Evolutionary conservation across 2,329 filamentous ascomycete species (phyloP).

Genomic region (Neopestalotiopsis sp.): DNA sequence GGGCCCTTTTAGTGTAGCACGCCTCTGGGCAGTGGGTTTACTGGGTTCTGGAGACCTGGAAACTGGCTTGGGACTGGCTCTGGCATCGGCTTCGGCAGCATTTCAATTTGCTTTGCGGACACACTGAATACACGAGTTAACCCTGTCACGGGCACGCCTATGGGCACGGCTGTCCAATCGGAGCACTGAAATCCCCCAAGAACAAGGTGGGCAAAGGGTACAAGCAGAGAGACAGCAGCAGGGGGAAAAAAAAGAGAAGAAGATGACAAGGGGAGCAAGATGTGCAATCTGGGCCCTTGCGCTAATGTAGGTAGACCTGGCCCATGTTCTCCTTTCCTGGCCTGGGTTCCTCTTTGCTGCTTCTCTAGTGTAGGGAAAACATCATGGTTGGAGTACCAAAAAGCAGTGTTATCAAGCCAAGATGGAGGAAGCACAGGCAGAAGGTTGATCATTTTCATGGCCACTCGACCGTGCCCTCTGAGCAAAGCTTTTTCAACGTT

Average conservation of each 20-base stretch:
- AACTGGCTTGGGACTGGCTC: background rate
- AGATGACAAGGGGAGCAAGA: constrained; percentile 2
- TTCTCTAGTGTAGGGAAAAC: background rate
- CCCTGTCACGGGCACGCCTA: constrained; percentile 2
- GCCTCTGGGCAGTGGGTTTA: background rate
- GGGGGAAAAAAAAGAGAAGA: constrained; percentile 3
- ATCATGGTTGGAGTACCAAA: background rate
- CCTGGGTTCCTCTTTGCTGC: background rate
- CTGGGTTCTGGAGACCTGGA: background rate
- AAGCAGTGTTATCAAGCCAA: background rate
- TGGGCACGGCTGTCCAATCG: background rate
- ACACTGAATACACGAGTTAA: background rate
- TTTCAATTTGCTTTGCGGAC: background rate
- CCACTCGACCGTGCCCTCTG: background rate
- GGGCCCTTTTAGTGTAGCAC: background rate
- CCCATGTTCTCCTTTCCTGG: constrained; percentile 1
- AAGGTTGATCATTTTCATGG: background rate
- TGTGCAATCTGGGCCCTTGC: constrained; percentile 8
- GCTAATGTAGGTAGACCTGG: constrained; percentile 6
- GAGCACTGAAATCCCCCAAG: background rate
- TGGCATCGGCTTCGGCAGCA: background rate
- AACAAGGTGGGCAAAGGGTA: background rate
- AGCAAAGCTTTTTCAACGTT: background rate
- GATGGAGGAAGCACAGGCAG: background rate
- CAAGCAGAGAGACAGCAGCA: background rate